Conservation (phyloP, 768 basidiomycete species). For the Grammothele lineata region DNA sequence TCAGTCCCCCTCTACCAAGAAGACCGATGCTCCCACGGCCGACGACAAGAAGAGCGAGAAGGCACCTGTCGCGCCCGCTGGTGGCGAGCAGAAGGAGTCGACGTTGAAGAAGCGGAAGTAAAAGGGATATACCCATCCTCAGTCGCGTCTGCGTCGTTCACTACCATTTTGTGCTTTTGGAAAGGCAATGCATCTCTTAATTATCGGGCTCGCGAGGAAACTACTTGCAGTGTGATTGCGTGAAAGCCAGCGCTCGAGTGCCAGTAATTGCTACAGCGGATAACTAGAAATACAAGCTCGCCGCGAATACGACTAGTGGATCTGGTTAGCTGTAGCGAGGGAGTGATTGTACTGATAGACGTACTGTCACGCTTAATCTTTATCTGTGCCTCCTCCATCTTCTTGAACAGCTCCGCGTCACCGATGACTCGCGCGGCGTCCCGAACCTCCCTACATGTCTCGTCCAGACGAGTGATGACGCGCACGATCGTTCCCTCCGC, state of each 20-base stretch:
- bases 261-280: too few species aligned
- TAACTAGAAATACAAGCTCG: conserved; percentile 84
- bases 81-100: conserved; percentile 69
- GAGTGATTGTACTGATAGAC: conserved; percentile 28
- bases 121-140: conserved; percentile 14
- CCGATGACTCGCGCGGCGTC: conserved; percentile 98
- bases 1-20: conserved; percentile 53
- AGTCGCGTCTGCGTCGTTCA: conserved; percentile 11
- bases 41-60: conserved; percentile 65
- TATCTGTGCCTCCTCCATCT: conserved; percentile 94
- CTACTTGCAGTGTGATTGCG: neutral
- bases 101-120: conserved; percentile 74
- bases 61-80: conserved; percentile 67
- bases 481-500: conserved; percentile 97
- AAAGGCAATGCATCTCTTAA: conserved; percentile 16
- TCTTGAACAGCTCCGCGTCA: conserved; percentile 91
- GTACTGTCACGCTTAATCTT: conserved; percentile 95
- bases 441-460: conserved; percentile 93
- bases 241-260: too few species aligned
- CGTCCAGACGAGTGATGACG: conserved; percentile 92
- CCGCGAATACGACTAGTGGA: conserved; percentile 73
- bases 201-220: conserved; percentile 21
- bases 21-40: conserved; percentile 61
- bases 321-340: neutral
- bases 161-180: conserved; percentile 13